Conservation (phyloP, 352 stramenopile genomes). For the Pythium pectinolyticum region DNA sequence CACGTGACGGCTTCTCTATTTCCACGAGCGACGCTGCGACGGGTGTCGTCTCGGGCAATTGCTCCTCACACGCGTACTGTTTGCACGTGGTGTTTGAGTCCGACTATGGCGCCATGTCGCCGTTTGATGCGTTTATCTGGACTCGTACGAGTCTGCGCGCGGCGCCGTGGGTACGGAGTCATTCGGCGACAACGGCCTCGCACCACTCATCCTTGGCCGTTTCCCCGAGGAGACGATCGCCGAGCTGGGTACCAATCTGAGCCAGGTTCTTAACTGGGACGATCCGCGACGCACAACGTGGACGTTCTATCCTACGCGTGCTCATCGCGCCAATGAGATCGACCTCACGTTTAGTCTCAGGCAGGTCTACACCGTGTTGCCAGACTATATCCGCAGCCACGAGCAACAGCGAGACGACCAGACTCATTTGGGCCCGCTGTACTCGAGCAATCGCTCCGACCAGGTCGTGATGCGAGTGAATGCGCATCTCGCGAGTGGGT, state of each 20-base stretch:
- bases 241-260: background rate
- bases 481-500: constrained; percentile 17
- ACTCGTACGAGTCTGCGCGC: constrained; percentile 27
- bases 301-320: constrained; percentile 35
- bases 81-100: constrained; percentile 39
- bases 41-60: background rate
- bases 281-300: constrained; percentile 35
- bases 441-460: constrained; percentile 30
- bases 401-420: constrained; percentile 12
- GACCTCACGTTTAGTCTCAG: constrained; percentile 49
- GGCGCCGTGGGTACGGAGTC: constrained; percentile 12
- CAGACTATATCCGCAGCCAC: no score
- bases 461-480: constrained; percentile 42
- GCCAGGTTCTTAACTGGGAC: constrained; percentile 19
- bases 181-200: background rate
- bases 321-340: constrained; percentile 23
- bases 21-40: background rate
- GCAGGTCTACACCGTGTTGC: constrained; percentile 37
- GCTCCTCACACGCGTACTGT: constrained; percentile 12
- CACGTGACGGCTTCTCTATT: background rate
- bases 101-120: constrained; percentile 40
- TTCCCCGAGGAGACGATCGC: constrained; percentile 4
- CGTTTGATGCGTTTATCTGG: constrained; percentile 47
- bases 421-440: constrained; percentile 30
- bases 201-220: constrained; percentile 32